Conservation (phyloP, 495 filamentous ascomycete species). For the Aspergillus homomorphus region DNA sequence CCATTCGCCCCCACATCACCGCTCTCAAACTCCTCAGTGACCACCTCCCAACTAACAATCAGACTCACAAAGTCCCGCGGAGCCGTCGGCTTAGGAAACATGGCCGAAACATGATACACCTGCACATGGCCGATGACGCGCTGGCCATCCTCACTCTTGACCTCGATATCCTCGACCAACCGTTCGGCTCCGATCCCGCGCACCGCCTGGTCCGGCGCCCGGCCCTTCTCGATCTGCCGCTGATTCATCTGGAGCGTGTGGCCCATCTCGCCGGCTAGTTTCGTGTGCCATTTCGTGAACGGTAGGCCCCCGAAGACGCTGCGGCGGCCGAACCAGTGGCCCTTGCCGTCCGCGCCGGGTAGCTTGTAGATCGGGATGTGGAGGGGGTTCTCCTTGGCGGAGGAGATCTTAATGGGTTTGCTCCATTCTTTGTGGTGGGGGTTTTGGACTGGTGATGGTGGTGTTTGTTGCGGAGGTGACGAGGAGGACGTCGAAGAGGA, state of each 20-base stretch:
- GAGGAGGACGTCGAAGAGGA: constrained; percentile 6
- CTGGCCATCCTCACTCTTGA: constrained; percentile 44
- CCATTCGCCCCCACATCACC: constrained; percentile 11
- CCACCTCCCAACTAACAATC: constrained; percentile 54
- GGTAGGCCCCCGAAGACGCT: constrained; percentile 75
- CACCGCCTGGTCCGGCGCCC: constrained; percentile 53
- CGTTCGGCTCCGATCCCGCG: constrained; percentile 80
- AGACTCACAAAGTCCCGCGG: constrained; percentile 84
- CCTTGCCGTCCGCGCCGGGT: constrained; percentile 71
- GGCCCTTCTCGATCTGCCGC: constrained; percentile 49
- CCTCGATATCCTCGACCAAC: constrained; percentile 56
- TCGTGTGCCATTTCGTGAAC: constrained; percentile 63
- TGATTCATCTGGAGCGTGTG: constrained; percentile 57
- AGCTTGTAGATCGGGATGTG: constrained; percentile 79
- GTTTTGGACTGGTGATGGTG: constrained; percentile 30
- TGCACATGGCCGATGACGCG: constrained; percentile 28
- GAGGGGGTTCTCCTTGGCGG: constrained; percentile 67
- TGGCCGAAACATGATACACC: constrained; percentile 82
- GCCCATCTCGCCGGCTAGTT: constrained; percentile 45
- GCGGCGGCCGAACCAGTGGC: constrained; percentile 84
- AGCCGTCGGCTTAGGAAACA: constrained; percentile 85
- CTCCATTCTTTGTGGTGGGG: constrained; percentile 64
- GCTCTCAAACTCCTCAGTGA: constrained; percentile 24
- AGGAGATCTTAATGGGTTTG: constrained; percentile 70
- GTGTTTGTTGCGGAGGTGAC: constrained; percentile 26